phyloP scores from a whole-genome alignment of 306 rosid genomes.

The Cicer yamashitae region DNA sequence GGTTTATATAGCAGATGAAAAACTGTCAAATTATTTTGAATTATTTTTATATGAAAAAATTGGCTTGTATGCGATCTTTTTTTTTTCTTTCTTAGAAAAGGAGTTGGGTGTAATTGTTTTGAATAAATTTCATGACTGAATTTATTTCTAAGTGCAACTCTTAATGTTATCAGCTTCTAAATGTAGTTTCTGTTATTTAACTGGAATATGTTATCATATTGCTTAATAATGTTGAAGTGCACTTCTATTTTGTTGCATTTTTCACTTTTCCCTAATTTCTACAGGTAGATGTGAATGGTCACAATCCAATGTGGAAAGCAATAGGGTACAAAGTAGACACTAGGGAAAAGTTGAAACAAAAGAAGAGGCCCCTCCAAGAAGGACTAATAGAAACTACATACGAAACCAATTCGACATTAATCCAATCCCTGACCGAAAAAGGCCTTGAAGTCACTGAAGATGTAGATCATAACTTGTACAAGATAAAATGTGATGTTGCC shows the following conservation, averaged over 20 bases:
- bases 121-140: neutral
- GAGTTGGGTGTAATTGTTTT: too few species aligned
- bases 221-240: too few species aligned
- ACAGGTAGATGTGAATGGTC: conserved; percentile 64
- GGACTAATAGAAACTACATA: conserved; percentile 71
- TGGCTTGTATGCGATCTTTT: neutral
- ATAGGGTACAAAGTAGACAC: conserved; percentile 68
- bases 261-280: conserved; percentile 4
- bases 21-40: neutral
- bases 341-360: conserved; percentile 49
- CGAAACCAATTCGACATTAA: conserved; percentile 58
- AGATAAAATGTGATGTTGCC: conserved; percentile 86
- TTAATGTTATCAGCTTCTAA: neutral
- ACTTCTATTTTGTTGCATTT: neutral
- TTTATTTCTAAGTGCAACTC: neutral
- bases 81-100: too few species aligned
- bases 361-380: conserved; percentile 76
- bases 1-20: neutral
- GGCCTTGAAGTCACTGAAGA: conserved; percentile 73
- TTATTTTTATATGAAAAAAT: neutral
- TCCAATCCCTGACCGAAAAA: conserved; percentile 62
- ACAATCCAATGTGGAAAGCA: conserved; percentile 75
- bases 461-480: conserved; percentile 49
- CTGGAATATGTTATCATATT: too few species aligned
- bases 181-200: neutral